phyloP scores from a whole-genome alignment of 2,329 filamentous ascomycete genomes.

The Pezicula carpinea region DNA sequence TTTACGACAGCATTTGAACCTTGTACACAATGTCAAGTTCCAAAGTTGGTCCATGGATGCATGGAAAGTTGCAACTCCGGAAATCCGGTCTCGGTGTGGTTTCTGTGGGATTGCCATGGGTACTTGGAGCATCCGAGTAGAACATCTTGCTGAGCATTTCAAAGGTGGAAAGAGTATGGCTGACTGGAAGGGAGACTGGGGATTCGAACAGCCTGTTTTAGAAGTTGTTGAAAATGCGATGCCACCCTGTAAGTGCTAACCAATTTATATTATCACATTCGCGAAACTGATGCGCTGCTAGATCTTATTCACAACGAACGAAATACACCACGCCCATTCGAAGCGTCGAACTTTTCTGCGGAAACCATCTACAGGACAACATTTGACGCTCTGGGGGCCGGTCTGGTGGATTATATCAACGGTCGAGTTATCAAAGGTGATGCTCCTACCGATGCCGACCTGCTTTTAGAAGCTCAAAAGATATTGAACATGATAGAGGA shows the following conservation, averaged over 20 bases:
- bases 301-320: constrained; percentile 62
- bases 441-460: constrained; percentile 44
- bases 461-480: constrained; percentile 54
- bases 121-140: constrained; percentile 55
- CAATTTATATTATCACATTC: constrained; percentile 24
- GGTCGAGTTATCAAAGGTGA: constrained; percentile 36
- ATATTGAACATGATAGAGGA: constrained; percentile 47
- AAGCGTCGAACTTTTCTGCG: constrained; percentile 32
- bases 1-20: constrained; percentile 58
- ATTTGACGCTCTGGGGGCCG: constrained; percentile 57
- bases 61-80: constrained; percentile 56
- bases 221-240: constrained; percentile 64
- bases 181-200: constrained; percentile 67
- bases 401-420: constrained; percentile 49
- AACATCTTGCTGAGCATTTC: constrained; percentile 65
- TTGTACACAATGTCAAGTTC: constrained; percentile 58
- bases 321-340: constrained; percentile 50
- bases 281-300: constrained; percentile 24
- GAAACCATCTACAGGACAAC: constrained; percentile 47
- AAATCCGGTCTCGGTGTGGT: constrained; percentile 60
- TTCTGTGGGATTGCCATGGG: constrained; percentile 60
- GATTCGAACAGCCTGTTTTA: constrained; percentile 57
- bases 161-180: constrained; percentile 62
- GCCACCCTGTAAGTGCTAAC: constrained; percentile 51
- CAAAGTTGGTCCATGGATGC: constrained; percentile 59